Conservation (phyloP, 495 filamentous ascomycete genomes). For the Penicillium coffeae region DNA sequence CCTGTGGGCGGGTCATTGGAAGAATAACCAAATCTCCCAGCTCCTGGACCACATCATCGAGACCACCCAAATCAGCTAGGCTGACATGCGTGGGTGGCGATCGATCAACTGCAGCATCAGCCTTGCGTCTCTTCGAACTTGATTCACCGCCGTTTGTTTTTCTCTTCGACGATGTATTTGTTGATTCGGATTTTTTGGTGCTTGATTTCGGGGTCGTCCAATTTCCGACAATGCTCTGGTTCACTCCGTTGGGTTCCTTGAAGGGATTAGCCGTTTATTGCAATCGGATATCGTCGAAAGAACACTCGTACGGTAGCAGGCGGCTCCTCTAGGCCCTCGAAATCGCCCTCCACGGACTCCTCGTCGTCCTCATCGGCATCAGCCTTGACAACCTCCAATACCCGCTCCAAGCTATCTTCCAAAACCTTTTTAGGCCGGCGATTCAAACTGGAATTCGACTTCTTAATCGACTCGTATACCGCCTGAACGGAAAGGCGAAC, state of each 20-base stretch:
- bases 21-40: conserved; percentile 78
- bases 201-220: conserved; percentile 52
- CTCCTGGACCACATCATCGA: conserved; percentile 72
- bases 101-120: conserved; percentile 52
- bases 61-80: conserved; percentile 78
- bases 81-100: conserved; percentile 72
- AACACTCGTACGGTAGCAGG: conserved; percentile 26
- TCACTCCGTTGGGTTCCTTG: conserved; percentile 66
- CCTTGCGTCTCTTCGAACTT: conserved; percentile 61
- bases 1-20: conserved; percentile 70
- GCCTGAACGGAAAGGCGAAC: conserved; percentile 52
- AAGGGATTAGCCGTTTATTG: not conserved
- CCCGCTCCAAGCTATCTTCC: conserved; percentile 82
- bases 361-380: conserved; percentile 54
- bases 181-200: conserved; percentile 33
- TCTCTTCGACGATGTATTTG: conserved; percentile 33
- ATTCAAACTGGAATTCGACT: conserved; percentile 79
- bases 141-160: conserved; percentile 67
- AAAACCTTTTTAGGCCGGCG: conserved; percentile 74
- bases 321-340: conserved; percentile 56
- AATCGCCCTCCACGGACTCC: conserved; percentile 59
- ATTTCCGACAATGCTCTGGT: conserved; percentile 65
- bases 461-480: conserved; percentile 74
- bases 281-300: too few species aligned
- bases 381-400: conserved; percentile 68